Percentiles rank a stretch among this genome's conserved stretches.
phyloP scores from a whole-genome alignment of 2,329 filamentous ascomycete genomes.

The Coniochaeta prunicola region DNA sequence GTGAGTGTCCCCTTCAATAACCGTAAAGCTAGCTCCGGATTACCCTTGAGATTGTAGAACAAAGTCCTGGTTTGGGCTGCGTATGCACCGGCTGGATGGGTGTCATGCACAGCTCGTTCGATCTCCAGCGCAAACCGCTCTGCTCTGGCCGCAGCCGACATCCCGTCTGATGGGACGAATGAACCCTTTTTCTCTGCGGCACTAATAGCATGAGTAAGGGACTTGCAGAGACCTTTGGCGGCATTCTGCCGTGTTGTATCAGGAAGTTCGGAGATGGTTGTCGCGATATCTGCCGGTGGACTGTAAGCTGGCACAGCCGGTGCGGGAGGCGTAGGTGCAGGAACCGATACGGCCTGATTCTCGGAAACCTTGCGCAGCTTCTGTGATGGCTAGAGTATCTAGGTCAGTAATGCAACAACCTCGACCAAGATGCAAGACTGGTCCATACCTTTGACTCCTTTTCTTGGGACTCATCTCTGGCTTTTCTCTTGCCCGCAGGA shows the following conservation, averaged over 20 bases:
- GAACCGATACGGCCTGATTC: slow-evolving; percentile 29
- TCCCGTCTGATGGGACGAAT: slow-evolving; percentile 55
- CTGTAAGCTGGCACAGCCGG: slow-evolving; percentile 27
- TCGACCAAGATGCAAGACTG: not conserved
- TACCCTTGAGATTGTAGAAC: slow-evolving; percentile 82
- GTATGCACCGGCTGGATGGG: slow-evolving; percentile 47
- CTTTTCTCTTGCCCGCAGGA: slow-evolving; percentile 48
- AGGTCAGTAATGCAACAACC: not conserved
- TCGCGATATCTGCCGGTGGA: slow-evolving; percentile 43
- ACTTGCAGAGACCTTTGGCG: slow-evolving; percentile 64
- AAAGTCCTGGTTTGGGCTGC: slow-evolving; percentile 65
- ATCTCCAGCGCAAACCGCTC: slow-evolving; percentile 70
- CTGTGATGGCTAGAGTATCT: slow-evolving; percentile 28
- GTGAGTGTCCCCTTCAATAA: slow-evolving; percentile 67
- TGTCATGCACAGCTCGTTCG: slow-evolving; percentile 61
- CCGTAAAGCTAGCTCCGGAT: slow-evolving; percentile 67
- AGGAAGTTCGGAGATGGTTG: slow-evolving; percentile 42
- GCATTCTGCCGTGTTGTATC: slow-evolving; percentile 58
- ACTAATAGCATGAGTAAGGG: slow-evolving; percentile 59
- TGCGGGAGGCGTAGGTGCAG: slow-evolving; percentile 13
- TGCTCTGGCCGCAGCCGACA: slow-evolving; percentile 56
- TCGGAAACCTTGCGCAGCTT: slow-evolving; percentile 52
- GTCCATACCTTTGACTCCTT: slow-evolving; percentile 39
- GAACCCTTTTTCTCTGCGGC: slow-evolving; percentile 58
- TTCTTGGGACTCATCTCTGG: slow-evolving; percentile 48